A percentile compares a stretch with the other conserved stretches of the same genome.
phyloP scores from a whole-genome alignment of 2,329 filamentous ascomycete species.

The Cordyceps javanica region DNA sequence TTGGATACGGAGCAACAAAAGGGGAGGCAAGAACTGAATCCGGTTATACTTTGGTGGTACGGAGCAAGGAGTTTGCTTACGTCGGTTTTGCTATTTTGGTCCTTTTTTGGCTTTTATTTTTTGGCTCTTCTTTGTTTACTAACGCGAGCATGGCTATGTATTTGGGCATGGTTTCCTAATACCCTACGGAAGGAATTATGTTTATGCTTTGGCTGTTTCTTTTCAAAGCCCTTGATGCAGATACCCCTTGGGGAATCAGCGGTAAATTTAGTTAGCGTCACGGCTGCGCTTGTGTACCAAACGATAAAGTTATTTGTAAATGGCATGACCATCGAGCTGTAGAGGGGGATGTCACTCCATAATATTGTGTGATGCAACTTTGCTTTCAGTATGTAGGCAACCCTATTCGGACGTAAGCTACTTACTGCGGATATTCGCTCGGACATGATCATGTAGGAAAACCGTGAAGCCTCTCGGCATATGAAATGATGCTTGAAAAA shows the following conservation, averaged over 20 bases:
- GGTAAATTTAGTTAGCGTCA: neutral
- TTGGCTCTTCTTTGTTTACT: neutral
- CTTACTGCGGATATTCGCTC: no score
- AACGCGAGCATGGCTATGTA: slow-evolving; percentile 10
- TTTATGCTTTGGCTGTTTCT: neutral
- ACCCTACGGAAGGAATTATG: slow-evolving; percentile 11
- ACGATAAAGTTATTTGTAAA: neutral
- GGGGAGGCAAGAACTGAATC: slow-evolving; percentile 1
- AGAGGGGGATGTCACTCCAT: no score
- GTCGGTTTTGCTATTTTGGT: no score
- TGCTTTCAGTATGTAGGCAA: no score
- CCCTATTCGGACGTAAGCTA: no score
- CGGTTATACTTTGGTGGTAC: neutral
- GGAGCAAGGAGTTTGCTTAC: slow-evolving; percentile 9
- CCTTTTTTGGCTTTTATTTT: neutral
- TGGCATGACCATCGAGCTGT: neutral
- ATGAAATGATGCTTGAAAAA: neutral
- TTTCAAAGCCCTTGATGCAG: neutral
- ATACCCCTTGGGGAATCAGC: neutral
- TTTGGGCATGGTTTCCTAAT: slow-evolving; percentile 11
- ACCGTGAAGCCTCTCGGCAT: neutral
- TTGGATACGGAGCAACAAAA: slow-evolving; percentile 12
- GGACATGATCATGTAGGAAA: no score
- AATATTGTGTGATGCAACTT: neutral
- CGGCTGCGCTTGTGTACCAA: neutral